Evolutionary conservation across 495 filamentous ascomycete species (phyloP).

Genomic region (Poronia punctata): DNA sequence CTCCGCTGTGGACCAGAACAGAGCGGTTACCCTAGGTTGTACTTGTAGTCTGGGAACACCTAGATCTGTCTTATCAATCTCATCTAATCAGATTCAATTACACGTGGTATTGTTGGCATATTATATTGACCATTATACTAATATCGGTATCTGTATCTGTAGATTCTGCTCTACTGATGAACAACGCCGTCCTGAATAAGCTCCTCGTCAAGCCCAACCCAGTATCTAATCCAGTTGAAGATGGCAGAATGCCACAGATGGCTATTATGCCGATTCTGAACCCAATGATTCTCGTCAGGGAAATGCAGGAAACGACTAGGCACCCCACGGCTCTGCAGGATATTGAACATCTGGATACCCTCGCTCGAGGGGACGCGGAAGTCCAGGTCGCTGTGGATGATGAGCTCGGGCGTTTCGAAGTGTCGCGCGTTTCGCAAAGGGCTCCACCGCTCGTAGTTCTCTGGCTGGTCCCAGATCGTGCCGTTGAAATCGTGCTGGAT

Average conservation of each 20-base stretch:
- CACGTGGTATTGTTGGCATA: too few relatives aligned
- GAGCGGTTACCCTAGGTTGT: too few relatives aligned
- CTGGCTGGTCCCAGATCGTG: conserved; percentile 8
- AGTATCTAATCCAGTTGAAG: conserved; percentile 52
- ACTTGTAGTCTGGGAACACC: too few relatives aligned
- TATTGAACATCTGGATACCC: conserved; percentile 68
- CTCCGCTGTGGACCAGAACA: too few relatives aligned
- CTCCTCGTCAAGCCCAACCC: conserved; percentile 5
- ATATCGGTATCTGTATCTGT: background rate
- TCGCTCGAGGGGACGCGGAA: conserved; percentile 65
- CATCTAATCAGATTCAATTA: conserved; percentile 12
- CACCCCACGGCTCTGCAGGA: conserved; percentile 55
- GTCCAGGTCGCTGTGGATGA: conserved; percentile 54
- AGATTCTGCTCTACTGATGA: background rate
- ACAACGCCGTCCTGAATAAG: conserved; percentile 6
- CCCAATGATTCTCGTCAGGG: conserved; percentile 54
- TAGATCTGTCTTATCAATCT: conserved; percentile 7
- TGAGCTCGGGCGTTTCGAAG: conserved; percentile 33
- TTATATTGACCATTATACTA: too few relatives aligned
- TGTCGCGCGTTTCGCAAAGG: conserved; percentile 41
- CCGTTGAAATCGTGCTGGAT: conserved; percentile 11
- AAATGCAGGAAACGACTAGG: conserved; percentile 53
- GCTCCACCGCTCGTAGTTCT: conserved; percentile 12
- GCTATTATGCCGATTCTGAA: conserved; percentile 64
- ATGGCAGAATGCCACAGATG: conserved; percentile 64